Percentiles rank a stretch among this genome's conserved stretches.
phyloP scores from a whole-genome alignment of 768 basidiomycete genomes.

The Termitomyces sp. region DNA sequence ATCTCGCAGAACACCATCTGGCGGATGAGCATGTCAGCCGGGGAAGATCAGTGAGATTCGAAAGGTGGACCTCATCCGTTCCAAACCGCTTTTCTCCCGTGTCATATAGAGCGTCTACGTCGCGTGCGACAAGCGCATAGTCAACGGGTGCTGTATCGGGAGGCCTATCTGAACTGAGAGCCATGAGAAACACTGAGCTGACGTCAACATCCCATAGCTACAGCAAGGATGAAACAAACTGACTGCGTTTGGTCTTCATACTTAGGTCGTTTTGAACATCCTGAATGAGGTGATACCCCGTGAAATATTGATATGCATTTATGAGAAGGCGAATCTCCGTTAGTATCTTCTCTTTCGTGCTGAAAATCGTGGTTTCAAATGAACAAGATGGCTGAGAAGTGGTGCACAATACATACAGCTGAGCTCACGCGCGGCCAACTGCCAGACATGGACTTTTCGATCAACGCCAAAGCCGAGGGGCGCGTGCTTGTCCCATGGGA shows the following conservation, averaged over 20 bases:
- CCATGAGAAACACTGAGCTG: conserved; percentile 45
- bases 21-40: neutral
- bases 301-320: conserved; percentile 26
- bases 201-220: neutral
- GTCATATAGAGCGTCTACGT: conserved; percentile 39
- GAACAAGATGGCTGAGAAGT: neutral
- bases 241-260: conserved; percentile 29
- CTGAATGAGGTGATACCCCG: conserved; percentile 24
- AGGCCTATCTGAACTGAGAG: conserved; percentile 39
- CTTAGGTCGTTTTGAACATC: conserved; percentile 31
- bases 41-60: neutral
- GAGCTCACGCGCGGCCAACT: conserved; percentile 25
- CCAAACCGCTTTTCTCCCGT: conserved; percentile 37
- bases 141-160: conserved; percentile 35
- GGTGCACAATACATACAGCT: conserved; percentile 19
- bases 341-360: conserved; percentile 33
- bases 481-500: too few relatives aligned
- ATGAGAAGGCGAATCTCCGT: conserved; percentile 33
- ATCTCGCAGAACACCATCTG: conserved; percentile 42
- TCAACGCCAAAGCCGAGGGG: too few relatives aligned
- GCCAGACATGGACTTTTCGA: too few relatives aligned
- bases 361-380: conserved; percentile 1
- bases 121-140: conserved; percentile 33
- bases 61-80: conserved; percentile 34
- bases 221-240: conserved; percentile 7